Base-by-base conservation (phyloP, 208 protist species). In the Leptomonas seymouri region DNA sequence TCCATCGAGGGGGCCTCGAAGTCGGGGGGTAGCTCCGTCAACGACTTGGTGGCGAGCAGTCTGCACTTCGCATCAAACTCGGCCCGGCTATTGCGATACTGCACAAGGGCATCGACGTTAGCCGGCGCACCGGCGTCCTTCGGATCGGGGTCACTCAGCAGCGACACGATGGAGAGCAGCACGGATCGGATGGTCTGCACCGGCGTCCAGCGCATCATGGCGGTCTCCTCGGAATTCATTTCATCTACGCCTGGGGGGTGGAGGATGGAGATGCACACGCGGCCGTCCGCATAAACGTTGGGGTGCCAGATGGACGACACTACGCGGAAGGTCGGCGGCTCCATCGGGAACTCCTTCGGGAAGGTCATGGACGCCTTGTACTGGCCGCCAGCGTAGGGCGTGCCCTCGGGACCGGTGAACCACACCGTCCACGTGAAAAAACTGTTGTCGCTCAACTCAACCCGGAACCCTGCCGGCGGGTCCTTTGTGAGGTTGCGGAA, bases 251-350 rank as follows among this genome's bases (percentile, higher is more conserved):
- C 98, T 0, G 98, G 98, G 11, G 97, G 87, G 70, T 99, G 98
- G 31, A 99, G 89, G 74, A 99, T 99, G 53, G 91, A 98, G 71
- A 99, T 99, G 86, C 99, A 99, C 53, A 99, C 97, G 20, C 82
- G 74, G 4, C 98, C 98, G 55, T 99, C 92, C 12, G 67, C 46
- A 67, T 99, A 99, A 39, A 96, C 89, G 71, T 99, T 99, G n/a
- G 98, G 98, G 85, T 99, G 98, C 95, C 97, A 99, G 74, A 99
- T 98, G 16, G 84, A 84, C 3, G 95, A 98, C 7, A 95, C 66
- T 55, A 99, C 98, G 28, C 87, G 85, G 62, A 99, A 95, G 11
- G 79, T 84, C 0, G 98, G 98, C 30, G 98, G 98, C 65, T 86
- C 82, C 85, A 98, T 98, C 18, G 98, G 98, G 70, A 99, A 99